phyloP scores from a whole-genome alignment of 2,329 filamentous ascomycete species.

The Ilyonectria sp. region DNA sequence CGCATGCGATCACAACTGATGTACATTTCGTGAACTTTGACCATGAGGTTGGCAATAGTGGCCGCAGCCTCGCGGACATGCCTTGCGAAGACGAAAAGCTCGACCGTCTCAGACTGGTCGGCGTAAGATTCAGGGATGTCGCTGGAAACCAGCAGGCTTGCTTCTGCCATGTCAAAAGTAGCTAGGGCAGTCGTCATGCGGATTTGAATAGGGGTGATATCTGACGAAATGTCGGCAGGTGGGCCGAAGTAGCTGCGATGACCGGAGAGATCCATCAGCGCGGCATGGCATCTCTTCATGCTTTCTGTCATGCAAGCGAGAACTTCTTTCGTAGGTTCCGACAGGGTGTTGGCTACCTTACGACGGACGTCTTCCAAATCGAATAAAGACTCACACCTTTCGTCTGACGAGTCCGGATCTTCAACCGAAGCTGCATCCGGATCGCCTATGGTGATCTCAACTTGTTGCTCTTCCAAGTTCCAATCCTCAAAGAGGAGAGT shows the following conservation, averaged over 20 bases:
- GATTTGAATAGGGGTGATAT: constrained; percentile 57
- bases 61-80: constrained; percentile 67
- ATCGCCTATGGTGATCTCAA: constrained; percentile 35
- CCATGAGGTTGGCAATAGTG: constrained; percentile 62
- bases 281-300: constrained; percentile 64
- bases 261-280: constrained; percentile 68
- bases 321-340: constrained; percentile 62
- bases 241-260: constrained; percentile 65
- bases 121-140: constrained; percentile 62
- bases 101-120: constrained; percentile 64
- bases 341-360: constrained; percentile 53
- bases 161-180: constrained; percentile 64
- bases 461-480: constrained; percentile 28
- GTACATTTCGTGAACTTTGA: constrained; percentile 65
- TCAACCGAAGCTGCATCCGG: constrained; percentile 17
- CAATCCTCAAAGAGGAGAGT: constrained; percentile 60
- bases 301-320: constrained; percentile 62
- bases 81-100: constrained; percentile 69
- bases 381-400: constrained; percentile 19
- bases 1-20: constrained; percentile 56
- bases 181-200: constrained; percentile 60
- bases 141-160: constrained; percentile 61
- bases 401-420: constrained; percentile 13
- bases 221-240: constrained; percentile 57
- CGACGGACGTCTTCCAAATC: constrained; percentile 37